Percentiles rank a stretch among this genome's conserved stretches.
phyloP scores from a whole-genome alignment of 169 alveolate genomes.

The Plasmodium inui region DNA sequence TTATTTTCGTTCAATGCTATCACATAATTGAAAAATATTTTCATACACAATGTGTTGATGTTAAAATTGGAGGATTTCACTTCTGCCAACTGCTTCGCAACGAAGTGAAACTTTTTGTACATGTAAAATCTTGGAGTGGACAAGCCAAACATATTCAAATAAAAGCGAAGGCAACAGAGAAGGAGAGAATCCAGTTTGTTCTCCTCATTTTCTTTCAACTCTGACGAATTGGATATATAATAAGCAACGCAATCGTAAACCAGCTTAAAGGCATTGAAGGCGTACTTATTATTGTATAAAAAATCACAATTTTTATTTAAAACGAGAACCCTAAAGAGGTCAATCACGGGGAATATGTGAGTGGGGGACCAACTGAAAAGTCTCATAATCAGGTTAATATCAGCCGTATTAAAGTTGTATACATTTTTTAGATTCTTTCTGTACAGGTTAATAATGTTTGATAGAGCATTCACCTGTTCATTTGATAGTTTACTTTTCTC shows the following conservation, averaged over 20 bases:
- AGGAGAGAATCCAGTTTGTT: slow-evolving; percentile 38
- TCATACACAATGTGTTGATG: slow-evolving; percentile 25
- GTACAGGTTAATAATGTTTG: slow-evolving; percentile 39
- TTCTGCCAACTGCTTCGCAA: slow-evolving; percentile 20
- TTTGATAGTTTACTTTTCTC: slow-evolving; percentile 5
- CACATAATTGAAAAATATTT: slow-evolving; percentile 46
- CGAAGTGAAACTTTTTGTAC: slow-evolving; percentile 37
- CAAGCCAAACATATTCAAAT: slow-evolving; percentile 46
- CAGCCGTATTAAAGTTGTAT: slow-evolving; percentile 46
- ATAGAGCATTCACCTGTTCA: slow-evolving; percentile 24
- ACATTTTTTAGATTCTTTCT: slow-evolving; percentile 23
- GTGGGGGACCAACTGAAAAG: slow-evolving; percentile 42
- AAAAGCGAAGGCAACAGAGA: slow-evolving; percentile 53
- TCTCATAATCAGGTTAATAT: slow-evolving; percentile 41
- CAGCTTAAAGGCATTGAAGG: slow-evolving; percentile 42
- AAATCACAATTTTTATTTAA: slow-evolving; percentile 58
- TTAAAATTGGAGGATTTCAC: slow-evolving; percentile 37
- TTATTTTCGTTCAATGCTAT: slow-evolving; percentile 43
- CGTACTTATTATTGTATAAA: slow-evolving; percentile 47
- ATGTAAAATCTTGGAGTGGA: slow-evolving; percentile 69
- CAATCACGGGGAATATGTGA: slow-evolving; percentile 60
- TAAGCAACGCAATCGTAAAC: slow-evolving; percentile 61
- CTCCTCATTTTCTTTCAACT: slow-evolving; percentile 4
- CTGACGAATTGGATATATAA: slow-evolving; percentile 13
- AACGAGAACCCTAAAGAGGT: slow-evolving; percentile 45